A percentile compares a stretch with the other conserved stretches of the same genome.
These are phyloP conservation scores for Phialemoniopsis sp. DNA, from an alignment of 2,329 filamentous ascomycete species.

Conservation along the genomic window DNA sequence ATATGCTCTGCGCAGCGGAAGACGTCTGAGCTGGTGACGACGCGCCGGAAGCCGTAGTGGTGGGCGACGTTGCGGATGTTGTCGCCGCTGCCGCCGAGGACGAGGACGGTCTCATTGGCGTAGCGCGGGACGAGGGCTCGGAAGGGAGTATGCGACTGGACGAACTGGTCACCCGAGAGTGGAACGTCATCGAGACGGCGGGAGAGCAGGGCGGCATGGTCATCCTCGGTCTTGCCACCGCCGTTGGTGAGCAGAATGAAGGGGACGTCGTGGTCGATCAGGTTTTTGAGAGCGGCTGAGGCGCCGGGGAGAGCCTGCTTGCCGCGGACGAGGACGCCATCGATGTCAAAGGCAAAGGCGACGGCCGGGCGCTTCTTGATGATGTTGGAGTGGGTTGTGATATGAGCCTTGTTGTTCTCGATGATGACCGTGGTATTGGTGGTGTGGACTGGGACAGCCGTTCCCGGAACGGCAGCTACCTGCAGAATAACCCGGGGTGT, in stretches of 20 bases:
- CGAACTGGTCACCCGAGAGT: slow-evolving; percentile 40
- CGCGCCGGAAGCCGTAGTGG: slow-evolving; percentile 27
- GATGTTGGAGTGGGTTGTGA: too few relatives aligned
- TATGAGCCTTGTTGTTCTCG: too few relatives aligned
- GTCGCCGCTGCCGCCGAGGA: slow-evolving; percentile 43
- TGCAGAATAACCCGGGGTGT: too few relatives aligned
- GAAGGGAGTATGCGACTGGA: slow-evolving; percentile 75
- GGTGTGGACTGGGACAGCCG: too few relatives aligned
- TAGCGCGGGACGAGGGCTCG: slow-evolving; percentile 46
- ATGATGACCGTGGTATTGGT: too few relatives aligned
- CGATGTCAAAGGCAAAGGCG: slow-evolving; percentile 44
- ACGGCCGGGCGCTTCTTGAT: too few relatives aligned
- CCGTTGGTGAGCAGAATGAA: slow-evolving; percentile 75
- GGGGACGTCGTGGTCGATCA: slow-evolving; percentile 59
- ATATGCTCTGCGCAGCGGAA: slow-evolving; percentile 13
- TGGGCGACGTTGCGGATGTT: slow-evolving; percentile 20
- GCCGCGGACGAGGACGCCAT: slow-evolving; percentile 67
- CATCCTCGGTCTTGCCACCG: slow-evolving; percentile 62
- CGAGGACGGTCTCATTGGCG: slow-evolving; percentile 46
- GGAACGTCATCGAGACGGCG: slow-evolving; percentile 44
- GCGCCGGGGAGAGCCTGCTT: slow-evolving; percentile 60
- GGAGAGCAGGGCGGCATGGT: slow-evolving; percentile 57
- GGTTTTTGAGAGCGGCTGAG: slow-evolving; percentile 50
- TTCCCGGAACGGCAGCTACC: too few relatives aligned
- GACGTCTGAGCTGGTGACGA: slow-evolving; percentile 30